phyloP scores from a whole-genome alignment of 768 basidiomycete species.

The Infundibulicybe gibba region DNA sequence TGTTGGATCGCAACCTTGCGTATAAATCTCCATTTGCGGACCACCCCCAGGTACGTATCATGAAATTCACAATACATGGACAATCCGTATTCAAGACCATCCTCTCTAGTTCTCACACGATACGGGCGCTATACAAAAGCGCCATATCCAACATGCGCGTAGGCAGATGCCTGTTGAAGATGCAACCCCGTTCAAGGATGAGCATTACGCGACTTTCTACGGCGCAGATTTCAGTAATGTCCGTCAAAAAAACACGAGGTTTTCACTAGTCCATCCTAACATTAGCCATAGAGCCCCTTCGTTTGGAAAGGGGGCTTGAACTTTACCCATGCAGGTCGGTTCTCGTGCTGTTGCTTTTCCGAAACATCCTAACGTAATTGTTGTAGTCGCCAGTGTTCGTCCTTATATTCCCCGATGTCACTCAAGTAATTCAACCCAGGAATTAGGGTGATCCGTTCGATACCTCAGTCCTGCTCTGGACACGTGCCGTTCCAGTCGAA shows the following conservation, averaged over 20 bases:
- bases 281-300: constrained; percentile 30
- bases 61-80: neutral
- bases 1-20: constrained; percentile 33
- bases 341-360: neutral
- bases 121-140: constrained; percentile 28
- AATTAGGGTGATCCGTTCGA: constrained; percentile 48
- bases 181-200: constrained; percentile 34
- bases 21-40: constrained; percentile 33
- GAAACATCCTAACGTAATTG: neutral
- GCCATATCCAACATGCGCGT: constrained; percentile 26
- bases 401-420: neutral
- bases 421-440: neutral
- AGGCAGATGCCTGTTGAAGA: constrained; percentile 10
- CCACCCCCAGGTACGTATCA: constrained; percentile 21
- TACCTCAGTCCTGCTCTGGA: constrained; percentile 52
- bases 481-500: constrained; percentile 38
- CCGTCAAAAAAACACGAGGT: constrained; percentile 1
- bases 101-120: constrained; percentile 32
- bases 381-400: constrained; percentile 44
- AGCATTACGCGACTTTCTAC: constrained; percentile 45
- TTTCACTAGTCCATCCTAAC: neutral
- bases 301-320: constrained; percentile 46
- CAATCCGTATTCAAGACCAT: neutral
- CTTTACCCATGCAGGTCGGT: constrained; percentile 43
- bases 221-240: constrained; percentile 47